Percentiles rank a stretch among this genome's conserved stretches.
Evolutionary conservation across 352 stramenopile genomes (phyloP).

Genomic region (Phytophthora constricta): DNA sequence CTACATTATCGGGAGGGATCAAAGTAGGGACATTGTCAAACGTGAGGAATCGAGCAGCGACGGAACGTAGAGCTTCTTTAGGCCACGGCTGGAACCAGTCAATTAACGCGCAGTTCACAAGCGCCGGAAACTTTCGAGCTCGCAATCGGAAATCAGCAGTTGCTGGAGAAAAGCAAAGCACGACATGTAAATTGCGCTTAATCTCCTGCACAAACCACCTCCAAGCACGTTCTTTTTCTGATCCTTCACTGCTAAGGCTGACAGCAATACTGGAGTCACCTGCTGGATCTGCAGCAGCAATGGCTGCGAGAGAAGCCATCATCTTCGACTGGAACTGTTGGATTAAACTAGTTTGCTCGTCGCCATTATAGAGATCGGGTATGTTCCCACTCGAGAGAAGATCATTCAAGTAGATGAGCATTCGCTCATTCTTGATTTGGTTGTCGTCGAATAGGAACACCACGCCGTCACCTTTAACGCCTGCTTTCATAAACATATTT

Average conservation of each 20-base stretch:
- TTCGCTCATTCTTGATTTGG: slow-evolving; percentile 95
- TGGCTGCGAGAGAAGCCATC: slow-evolving; percentile 62
- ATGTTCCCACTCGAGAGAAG: slow-evolving; percentile 93
- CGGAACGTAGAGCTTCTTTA: slow-evolving; percentile 90
- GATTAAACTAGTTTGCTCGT: slow-evolving; percentile 92
- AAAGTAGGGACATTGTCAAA: slow-evolving; percentile 35
- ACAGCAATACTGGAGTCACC: slow-evolving; percentile 4
- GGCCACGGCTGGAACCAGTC: slow-evolving; percentile 95
- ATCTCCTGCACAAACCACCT: slow-evolving; percentile 93
- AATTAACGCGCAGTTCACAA: slow-evolving; percentile 95
- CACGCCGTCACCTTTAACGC: slow-evolving; percentile 92
- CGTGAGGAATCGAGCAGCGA: slow-evolving; percentile 86
- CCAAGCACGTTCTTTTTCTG: slow-evolving; percentile 94
- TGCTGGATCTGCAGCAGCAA: slow-evolving; percentile 7
- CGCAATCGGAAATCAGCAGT: slow-evolving; percentile 88
- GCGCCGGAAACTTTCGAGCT: slow-evolving; percentile 92
- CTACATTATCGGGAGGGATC: slow-evolving; percentile 29
- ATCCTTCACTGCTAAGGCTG: slow-evolving; percentile 26
- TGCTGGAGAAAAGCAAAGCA: slow-evolving; percentile 95
- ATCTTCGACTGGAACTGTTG: slow-evolving; percentile 89
- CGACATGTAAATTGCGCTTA: slow-evolving; percentile 93
- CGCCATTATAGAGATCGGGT: slow-evolving; percentile 91
- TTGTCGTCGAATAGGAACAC: slow-evolving; percentile 94
- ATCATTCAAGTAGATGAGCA: slow-evolving; percentile 96
- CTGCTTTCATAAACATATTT: slow-evolving; percentile 88